Conservation (phyloP, 164 flowering plant species). For the Akebia trifoliata region DNA sequence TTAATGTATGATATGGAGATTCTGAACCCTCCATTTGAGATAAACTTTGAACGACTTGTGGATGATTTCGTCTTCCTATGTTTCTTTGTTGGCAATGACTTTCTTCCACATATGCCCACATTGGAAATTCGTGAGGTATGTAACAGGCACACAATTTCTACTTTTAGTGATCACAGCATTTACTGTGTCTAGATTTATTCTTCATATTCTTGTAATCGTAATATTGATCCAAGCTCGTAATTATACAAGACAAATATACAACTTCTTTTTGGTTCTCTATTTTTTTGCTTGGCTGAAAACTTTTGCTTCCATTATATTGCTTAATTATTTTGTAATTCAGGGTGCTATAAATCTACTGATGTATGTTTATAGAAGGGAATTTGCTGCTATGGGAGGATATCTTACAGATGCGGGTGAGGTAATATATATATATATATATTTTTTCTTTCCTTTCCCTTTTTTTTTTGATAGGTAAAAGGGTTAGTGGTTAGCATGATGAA, state of each 20-base stretch:
- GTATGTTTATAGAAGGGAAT: slow-evolving; percentile 78
- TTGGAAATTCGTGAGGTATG: slow-evolving; percentile 92
- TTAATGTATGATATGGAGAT: slow-evolving; percentile 72
- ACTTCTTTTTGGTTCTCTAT: no score
- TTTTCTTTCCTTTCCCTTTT: slow-evolving; percentile 9
- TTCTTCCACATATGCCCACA: slow-evolving; percentile 99
- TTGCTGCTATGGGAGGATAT: slow-evolving; percentile 83
- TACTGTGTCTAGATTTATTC: no score
- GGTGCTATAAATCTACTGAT: slow-evolving; percentile 88
- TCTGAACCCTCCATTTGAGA: slow-evolving; percentile 59
- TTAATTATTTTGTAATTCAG: slow-evolving; percentile 28
- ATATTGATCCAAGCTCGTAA: no score
- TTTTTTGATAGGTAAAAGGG: no score
- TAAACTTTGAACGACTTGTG: slow-evolving; percentile 70
- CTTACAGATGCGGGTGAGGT: slow-evolving; percentile 96
- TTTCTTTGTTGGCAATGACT: slow-evolving; percentile 95
- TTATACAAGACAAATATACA: no score
- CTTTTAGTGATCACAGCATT: no score
- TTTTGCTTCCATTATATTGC: no score
- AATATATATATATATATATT: no score
- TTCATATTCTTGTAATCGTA: no score
- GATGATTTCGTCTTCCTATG: slow-evolving; percentile 96
- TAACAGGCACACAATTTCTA: no score
- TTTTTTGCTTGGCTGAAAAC: no score
- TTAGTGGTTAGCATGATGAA: no score